Evolutionary conservation across 192 early-diverging fungal species (phyloP).

Genomic region (Geranomyces variabilis): DNA sequence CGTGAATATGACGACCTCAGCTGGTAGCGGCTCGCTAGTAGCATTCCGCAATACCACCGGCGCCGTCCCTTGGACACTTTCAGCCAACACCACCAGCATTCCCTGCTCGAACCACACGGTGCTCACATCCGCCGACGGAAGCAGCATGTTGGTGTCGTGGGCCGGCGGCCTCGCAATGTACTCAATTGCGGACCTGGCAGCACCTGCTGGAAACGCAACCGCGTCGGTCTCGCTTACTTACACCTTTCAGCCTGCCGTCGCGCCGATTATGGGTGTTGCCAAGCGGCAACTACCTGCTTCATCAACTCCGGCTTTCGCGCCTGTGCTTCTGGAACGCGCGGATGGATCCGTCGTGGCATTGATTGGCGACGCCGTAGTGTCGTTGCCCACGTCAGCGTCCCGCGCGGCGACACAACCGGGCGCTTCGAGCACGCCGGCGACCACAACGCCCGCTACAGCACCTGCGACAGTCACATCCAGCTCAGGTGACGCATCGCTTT

Average conservation of each 20-base stretch:
- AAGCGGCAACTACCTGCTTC: not conserved
- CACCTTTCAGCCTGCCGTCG: not conserved
- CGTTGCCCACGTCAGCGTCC: not conserved
- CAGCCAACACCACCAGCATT: not conserved
- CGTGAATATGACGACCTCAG: constrained; percentile 6
- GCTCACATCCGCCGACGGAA: not conserved
- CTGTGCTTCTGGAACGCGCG: not conserved
- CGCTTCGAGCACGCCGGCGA: not conserved
- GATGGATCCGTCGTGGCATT: not conserved
- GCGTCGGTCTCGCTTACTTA: not conserved
- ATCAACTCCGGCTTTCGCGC: not conserved
- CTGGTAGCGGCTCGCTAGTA: not conserved
- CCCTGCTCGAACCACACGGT: constrained; percentile 14
- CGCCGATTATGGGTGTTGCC: not conserved
- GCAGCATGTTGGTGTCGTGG: not conserved
- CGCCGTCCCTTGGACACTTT: not conserved
- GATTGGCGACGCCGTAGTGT: not conserved
- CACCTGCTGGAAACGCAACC: not conserved
- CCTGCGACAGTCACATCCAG: not conserved
- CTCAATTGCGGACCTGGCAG: not conserved
- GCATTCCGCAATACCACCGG: not conserved
- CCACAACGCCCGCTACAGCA: not conserved
- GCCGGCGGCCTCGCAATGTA: not conserved
- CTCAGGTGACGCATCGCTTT: not conserved
- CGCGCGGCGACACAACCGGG: not conserved